Percentiles rank a stretch among this genome's conserved stretches.
These are phyloP conservation scores for Fusarium odoratissimum DNA, from an alignment of 2,329 filamentous ascomycete species.

Conservation along the genomic window DNA sequence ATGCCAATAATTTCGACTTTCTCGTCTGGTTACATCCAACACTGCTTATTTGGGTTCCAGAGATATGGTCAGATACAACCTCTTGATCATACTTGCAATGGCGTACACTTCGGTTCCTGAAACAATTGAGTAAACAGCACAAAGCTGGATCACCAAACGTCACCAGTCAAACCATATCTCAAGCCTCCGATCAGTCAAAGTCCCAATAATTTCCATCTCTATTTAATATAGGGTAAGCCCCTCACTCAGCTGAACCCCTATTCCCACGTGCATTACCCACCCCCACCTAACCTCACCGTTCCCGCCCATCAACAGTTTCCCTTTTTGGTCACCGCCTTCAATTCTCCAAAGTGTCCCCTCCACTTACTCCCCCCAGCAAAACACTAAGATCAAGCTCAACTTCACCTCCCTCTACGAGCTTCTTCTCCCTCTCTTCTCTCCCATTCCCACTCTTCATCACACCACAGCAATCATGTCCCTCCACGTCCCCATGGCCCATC, in stretches of 20 bases:
- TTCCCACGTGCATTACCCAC: conserved; percentile 31
- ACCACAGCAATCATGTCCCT: conserved; percentile 60
- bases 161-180: neutral
- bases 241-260: conserved; percentile 25
- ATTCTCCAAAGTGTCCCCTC: conserved; percentile 40
- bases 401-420: conserved; percentile 19
- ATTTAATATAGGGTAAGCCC: conserved; percentile 27
- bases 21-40: neutral
- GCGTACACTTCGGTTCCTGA: neutral
- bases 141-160: neutral
- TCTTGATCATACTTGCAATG: neutral
- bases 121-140: neutral
- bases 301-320: conserved; percentile 29
- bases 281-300: conserved; percentile 18
- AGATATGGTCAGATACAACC: neutral
- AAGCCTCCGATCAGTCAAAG: neutral
- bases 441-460: neutral
- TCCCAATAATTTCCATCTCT: neutral
- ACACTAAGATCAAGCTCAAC: conserved; percentile 26
- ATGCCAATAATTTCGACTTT: too few relatives aligned
- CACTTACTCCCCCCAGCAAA: conserved; percentile 17
- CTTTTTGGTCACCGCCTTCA: conserved; percentile 38
- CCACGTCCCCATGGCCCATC: conserved; percentile 65
- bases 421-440: neutral
- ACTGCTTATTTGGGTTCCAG: too few relatives aligned